Evolutionary conservation across 1,139 yeast genomes (phyloP).

Genomic region (Saccharomyces pastorianus): DNA sequence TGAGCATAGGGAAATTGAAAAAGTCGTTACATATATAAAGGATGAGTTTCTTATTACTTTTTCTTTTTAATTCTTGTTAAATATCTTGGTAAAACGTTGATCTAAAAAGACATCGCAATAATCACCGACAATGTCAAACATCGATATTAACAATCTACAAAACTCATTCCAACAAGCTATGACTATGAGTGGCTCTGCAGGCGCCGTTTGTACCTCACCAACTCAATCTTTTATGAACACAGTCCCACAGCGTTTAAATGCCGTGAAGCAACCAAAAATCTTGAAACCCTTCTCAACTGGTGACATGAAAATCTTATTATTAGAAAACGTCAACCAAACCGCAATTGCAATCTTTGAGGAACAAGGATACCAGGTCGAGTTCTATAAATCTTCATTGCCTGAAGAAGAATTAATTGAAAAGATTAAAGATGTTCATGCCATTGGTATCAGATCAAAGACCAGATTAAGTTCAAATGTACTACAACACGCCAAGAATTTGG

Average conservation of each 20-base stretch:
- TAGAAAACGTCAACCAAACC: constrained; percentile 89
- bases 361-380: constrained; percentile 97
- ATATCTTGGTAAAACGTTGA: neutral
- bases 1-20: neutral
- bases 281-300: constrained; percentile 34
- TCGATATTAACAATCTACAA: constrained; percentile 48
- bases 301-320: constrained; percentile 80
- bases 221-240: constrained; percentile 37
- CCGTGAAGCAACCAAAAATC: constrained; percentile 44
- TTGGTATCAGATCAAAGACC: constrained; percentile 97
- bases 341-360: constrained; percentile 77
- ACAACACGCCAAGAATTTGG: constrained; percentile 80
- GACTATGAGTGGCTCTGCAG: constrained; percentile 40
- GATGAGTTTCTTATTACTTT: neutral
- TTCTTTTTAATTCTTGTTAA: neutral
- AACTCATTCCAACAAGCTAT: constrained; percentile 50
- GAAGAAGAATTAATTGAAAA: constrained; percentile 94
- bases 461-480: constrained; percentile 72
- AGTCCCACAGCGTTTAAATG: constrained; percentile 28
- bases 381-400: constrained; percentile 78
- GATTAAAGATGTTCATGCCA: constrained; percentile 87
- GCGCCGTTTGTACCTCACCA: constrained; percentile 64
- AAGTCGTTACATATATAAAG: neutral
- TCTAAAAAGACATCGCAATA: neutral
- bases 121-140: neutral